Base-by-base conservation (phyloP, 2,329 filamentous ascomycete genomes). In the Pseudogymnoascus sp. region DNA sequence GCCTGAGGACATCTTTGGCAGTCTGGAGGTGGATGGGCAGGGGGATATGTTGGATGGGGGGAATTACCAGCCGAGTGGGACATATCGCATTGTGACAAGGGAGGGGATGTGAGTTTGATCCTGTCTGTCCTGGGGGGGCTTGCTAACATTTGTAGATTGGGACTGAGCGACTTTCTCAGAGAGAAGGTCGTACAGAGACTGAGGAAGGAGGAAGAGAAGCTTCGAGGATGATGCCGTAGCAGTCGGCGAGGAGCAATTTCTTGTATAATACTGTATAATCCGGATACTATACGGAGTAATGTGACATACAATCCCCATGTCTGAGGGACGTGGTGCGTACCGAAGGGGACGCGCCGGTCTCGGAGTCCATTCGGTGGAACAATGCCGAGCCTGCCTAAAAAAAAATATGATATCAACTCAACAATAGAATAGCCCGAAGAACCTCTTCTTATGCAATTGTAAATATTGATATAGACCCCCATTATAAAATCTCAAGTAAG, bases 1-100 rank as follows among this genome's bases (percentile, higher is more conserved):
- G 79, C 86, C 86, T 1, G 86, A 89, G 69, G 86, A 89, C 69
- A 89, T 89, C 39, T 76, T 89, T 62, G 86, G 86, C 39, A 88
- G 86, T 67, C 79, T 89, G 42, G 83, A 88, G 71, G 86, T 89
- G 4, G 79, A 87, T 70, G 78, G 77, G 1, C 67, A 75, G 5
- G 86, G 86, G 0, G 71, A 80, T 29, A 81, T 88, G 61, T 76
- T 86, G n/a, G 67, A 67, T 21, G 70, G 67, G 26, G 83, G 84
- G 21, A 80, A 79, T 66, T 83, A 83, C 67, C 80, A 85, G 73
- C 76, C 80, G 1, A 86, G 84, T 66, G 83, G 84, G 12, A 87
- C 83, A 3, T 88, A 87, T 71, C 81, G 86, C 39, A 76, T 87
- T 31, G 70, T 88, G 61, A 88, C 86, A 0, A 84, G 85, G 61